Percentiles rank a stretch among this genome's conserved stretches.
phyloP scores from a whole-genome alignment of 805 yeast species.

The Kluyveromyces siamensis region DNA sequence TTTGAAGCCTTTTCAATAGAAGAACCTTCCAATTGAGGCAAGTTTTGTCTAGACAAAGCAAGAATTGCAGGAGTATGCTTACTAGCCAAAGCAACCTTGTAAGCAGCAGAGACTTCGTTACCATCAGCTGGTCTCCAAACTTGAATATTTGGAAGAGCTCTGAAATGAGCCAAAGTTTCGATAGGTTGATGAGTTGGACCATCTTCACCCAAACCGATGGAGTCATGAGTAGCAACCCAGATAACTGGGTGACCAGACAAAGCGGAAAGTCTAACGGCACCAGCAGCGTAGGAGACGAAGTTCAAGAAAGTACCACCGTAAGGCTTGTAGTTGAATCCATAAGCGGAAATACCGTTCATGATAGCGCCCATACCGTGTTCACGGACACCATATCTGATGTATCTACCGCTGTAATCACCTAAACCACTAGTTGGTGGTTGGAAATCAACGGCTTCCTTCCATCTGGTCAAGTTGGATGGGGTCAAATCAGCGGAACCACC shows the following conservation, averaged over 20 bases:
- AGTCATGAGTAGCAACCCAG: conserved; percentile 87
- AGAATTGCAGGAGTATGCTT: conserved; percentile 61
- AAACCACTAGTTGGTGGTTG: conserved; percentile 74
- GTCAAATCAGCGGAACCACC: conserved; percentile 99
- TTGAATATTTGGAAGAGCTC: conserved; percentile 73
- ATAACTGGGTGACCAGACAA: conserved; percentile 73
- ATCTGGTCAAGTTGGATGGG: conserved; percentile 91
- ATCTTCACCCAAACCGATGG: conserved; percentile 87
- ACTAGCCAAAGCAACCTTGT: conserved; percentile 53
- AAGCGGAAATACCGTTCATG: conserved; percentile 94
- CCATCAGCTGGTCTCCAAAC: conserved; percentile 95
- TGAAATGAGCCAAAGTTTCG: conserved; percentile 77
- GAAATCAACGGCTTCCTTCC: conserved; percentile 79
- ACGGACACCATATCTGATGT: conserved; percentile 96
- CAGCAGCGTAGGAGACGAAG: conserved; percentile 78
- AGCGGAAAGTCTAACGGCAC: conserved; percentile 81
- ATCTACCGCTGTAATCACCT: conserved; percentile 87
- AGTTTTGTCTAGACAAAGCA: conserved; percentile 78
- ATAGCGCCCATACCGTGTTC: conserved; percentile 99
- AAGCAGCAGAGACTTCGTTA: conserved; percentile 81
- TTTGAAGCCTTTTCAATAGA: conserved; percentile 81
- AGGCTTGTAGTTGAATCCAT: conserved; percentile 71
- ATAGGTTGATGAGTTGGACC: conserved; percentile 94
- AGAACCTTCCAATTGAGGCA: conserved; percentile 91
- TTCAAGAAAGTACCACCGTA: conserved; percentile 98